Base-by-base conservation (phyloP, 768 basidiomycete species). In the Filobasidium wieringae region DNA sequence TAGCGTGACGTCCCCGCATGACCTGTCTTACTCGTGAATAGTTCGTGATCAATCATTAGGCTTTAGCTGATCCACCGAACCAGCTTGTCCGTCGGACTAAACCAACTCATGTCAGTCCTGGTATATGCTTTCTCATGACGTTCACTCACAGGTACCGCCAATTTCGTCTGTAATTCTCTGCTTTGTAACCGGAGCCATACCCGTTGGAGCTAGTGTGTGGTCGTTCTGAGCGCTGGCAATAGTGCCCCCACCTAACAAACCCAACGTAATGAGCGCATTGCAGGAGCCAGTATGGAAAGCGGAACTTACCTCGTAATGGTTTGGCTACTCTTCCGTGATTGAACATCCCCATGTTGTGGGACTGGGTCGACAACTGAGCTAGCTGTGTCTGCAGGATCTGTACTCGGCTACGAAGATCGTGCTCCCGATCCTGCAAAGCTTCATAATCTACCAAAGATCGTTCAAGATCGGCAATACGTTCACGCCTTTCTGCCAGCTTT, bases 391-490 rank as follows among this genome's bases (percentile, higher is more conserved):
- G 51, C 12, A 61, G 50, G 31, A 49, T 61, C 58, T 43, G 37
- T 27, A 52, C 37, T 24, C 37, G 88, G 72, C 91, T 88, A 73
- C 92, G 88, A 59, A 97, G 78, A 55, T 91, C 81, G 68, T 93
- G 88, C 74, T 87, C 87, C 63, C 96, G 86, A 24, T 86, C 84
- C 72, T 92, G 76, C 73, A 95, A 90, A 37, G 83, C 81, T 75
- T 96, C 91, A 76, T 91, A 93, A 76, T 91, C 90, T 68, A 90
- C 90, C 29, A 97, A 79, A 34, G 95, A 77, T 2, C 85, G 83
- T 74, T 99, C 95, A 62, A 99, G 80, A 75, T 90, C 93, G 77
- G 91, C 87, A 77, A 99, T 97, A 66, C 95, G 85, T 74, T 97
- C 95, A 69, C 96, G 96, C 57, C 95, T 84, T 34, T 92, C 90